Percentiles rank a stretch among this genome's conserved stretches.
Evolutionary conservation across 2,329 filamentous ascomycete genomes (phyloP).

Genomic region (Daldinia sp.): DNA sequence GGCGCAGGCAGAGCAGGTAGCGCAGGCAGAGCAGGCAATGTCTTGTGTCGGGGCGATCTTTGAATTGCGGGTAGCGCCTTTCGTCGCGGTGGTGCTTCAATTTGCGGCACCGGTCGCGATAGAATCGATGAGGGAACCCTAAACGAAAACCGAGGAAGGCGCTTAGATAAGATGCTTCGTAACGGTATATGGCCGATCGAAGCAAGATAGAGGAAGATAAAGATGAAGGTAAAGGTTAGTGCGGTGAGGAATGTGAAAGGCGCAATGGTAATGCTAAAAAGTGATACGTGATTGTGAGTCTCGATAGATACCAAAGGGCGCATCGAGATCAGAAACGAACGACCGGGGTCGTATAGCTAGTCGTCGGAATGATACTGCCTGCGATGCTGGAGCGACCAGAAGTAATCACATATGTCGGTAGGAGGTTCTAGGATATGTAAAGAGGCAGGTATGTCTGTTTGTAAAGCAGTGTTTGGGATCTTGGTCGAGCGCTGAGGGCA

Average conservation of each 20-base stretch:
- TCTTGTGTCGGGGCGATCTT: not conserved
- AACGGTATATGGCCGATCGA: constrained; percentile 49
- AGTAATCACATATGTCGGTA: not conserved
- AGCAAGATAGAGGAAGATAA: constrained; percentile 59
- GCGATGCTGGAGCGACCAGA: constrained; percentile 1
- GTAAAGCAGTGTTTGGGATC: not conserved
- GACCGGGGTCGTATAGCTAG: constrained; percentile 23
- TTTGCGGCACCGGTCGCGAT: constrained; percentile 7
- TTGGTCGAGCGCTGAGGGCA: not conserved
- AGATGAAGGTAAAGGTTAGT: constrained; percentile 58
- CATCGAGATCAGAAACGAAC: constrained; percentile 53
- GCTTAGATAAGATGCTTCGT: constrained; percentile 47
- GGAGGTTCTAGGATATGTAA: too few species aligned
- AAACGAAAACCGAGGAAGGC: constrained; percentile 27
- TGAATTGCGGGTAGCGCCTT: constrained; percentile 16
- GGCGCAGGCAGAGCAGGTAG: constrained; percentile 35
- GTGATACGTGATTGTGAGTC: constrained; percentile 69
- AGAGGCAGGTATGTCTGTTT: not conserved
- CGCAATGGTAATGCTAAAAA: constrained; percentile 66
- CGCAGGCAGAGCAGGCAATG: constrained; percentile 33
- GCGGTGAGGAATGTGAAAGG: constrained; percentile 65
- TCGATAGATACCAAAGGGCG: constrained; percentile 67
- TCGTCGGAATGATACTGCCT: constrained; percentile 3
- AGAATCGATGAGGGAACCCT: constrained; percentile 27
- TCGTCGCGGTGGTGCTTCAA: constrained; percentile 14